phyloP scores from a whole-genome alignment of 306 rosid species.

The Trifolium subterraneum region DNA sequence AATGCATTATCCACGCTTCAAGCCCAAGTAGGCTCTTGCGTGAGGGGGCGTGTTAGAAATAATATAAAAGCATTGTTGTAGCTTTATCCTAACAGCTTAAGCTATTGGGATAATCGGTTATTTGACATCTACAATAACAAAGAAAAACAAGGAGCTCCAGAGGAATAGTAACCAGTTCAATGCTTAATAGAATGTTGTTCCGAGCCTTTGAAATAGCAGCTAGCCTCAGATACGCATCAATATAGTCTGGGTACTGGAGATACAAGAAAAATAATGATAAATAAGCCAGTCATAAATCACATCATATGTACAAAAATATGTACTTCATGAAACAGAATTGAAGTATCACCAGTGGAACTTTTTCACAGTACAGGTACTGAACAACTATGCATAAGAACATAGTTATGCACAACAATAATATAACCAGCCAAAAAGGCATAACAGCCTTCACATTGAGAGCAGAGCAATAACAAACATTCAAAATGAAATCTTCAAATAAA shows the following conservation, averaged over 20 bases:
- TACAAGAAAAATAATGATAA: not conserved
- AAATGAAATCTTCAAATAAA: too few relatives aligned
- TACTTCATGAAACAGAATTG: slow-evolving; percentile 23
- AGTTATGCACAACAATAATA: slow-evolving; percentile 2
- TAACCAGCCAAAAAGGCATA: slow-evolving; percentile 16
- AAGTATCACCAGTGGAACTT: slow-evolving; percentile 17
- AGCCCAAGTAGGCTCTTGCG: too few relatives aligned
- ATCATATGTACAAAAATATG: slow-evolving; percentile 9
- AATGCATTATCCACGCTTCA: too few relatives aligned
- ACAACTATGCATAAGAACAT: not conserved
- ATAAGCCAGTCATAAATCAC: slow-evolving; percentile 29
- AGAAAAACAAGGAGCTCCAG: slow-evolving; percentile 29
- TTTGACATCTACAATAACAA: not conserved
- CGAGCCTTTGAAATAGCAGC: slow-evolving; percentile 95
- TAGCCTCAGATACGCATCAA: slow-evolving; percentile 91
- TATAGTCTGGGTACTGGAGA: slow-evolving; percentile 88
- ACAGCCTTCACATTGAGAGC: slow-evolving; percentile 26
- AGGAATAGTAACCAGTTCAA: slow-evolving; percentile 77
- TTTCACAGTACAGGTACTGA: slow-evolving; percentile 34
- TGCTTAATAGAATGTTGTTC: slow-evolving; percentile 85
- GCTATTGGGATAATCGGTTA: too few relatives aligned
- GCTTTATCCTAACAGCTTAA: too few relatives aligned
- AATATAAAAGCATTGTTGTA: too few relatives aligned
- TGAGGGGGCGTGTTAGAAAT: too few relatives aligned
- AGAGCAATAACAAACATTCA: slow-evolving; percentile 14